Conservation (phyloP, 305 asterid genomes). For the Fraxinus latifolia region DNA sequence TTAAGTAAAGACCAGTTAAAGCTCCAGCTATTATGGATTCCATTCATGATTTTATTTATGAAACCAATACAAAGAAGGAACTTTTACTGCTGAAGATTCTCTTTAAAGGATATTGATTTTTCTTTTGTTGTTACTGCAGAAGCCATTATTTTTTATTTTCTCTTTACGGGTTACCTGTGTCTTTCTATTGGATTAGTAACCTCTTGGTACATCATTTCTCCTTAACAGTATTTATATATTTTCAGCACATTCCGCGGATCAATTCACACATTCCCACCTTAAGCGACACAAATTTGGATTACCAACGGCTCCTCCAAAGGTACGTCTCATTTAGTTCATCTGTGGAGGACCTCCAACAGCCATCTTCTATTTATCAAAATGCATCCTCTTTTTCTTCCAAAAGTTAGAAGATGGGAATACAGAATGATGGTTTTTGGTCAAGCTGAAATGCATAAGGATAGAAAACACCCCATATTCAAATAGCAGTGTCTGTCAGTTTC, state of each 20-base stretch:
- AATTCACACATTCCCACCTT: slow-evolving; percentile 48
- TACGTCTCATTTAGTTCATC: slow-evolving; percentile 13
- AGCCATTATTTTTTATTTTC: background rate
- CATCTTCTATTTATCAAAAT: background rate
- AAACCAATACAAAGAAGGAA: background rate
- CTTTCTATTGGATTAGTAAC: background rate
- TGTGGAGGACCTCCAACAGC: background rate
- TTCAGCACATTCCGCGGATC: slow-evolving; percentile 59
- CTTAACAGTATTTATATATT: slow-evolving; percentile 7
- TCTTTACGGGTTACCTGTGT: background rate
- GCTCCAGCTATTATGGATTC: background rate
- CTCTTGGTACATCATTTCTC: background rate
- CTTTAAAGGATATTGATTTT: background rate
- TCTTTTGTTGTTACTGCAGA: background rate
- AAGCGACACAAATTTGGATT: slow-evolving; percentile 53
- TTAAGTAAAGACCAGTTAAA: background rate
- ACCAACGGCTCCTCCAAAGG: slow-evolving; percentile 65
- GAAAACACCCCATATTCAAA: background rate
- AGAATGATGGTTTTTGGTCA: background rate
- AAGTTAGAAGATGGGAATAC: slow-evolving; percentile 4
- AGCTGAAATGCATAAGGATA: background rate
- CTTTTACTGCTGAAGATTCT: background rate
- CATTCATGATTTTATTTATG: background rate
- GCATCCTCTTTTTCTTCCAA: slow-evolving; percentile 7
- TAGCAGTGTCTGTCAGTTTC: background rate